Base-by-base conservation (phyloP, 305 asterid species). In the Lippia alba region DNA sequence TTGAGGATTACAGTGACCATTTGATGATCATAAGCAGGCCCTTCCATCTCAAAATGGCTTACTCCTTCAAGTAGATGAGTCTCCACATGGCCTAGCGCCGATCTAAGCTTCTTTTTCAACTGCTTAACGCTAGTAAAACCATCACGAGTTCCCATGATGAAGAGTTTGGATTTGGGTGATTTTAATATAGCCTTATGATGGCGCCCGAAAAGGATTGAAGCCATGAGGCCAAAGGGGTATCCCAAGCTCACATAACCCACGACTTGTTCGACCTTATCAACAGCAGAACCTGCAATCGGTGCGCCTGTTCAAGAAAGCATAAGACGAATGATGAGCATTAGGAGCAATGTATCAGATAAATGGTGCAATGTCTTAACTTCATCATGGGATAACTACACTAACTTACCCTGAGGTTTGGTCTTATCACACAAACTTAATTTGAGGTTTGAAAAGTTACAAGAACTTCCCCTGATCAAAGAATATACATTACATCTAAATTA, bases 211-310 rank as follows among this genome's bases (percentile, higher is more conserved):
- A 83, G 86, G 74, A 85, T 69, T 0, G 90, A 83, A 10, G 88
- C 83, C 62, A 77, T 57, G 6, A 71, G 56, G 39, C 87, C 90
- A 39, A 85, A 82, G 4, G 90, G 90, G 64, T 85, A 85, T 18
- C 90, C 90, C 14, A 83, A 68, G 74, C 88, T 77, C 60, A 83
- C 86, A 46, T 83, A 83, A 4, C 88, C 85, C 4, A 79, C 86
- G 20, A 80, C 82, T 74, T 81, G 79, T 33, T 81, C 83, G 3
- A 81, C 75, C 34, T 75, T 77, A 20, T 81, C 86, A 44, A 83
- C 88, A 5, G 86, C 88, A 33, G 91, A 85, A 54, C 91, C 91
- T 18, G 91, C 86, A 65, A 85, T 79, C 2, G 91, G 88, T 32
- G 91, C 86, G 39, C 90, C 90, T 85, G 84, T 57, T 46, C 45